Base-by-base conservation (phyloP, 441 rosid species). In the Erodium trifolium region DNA sequence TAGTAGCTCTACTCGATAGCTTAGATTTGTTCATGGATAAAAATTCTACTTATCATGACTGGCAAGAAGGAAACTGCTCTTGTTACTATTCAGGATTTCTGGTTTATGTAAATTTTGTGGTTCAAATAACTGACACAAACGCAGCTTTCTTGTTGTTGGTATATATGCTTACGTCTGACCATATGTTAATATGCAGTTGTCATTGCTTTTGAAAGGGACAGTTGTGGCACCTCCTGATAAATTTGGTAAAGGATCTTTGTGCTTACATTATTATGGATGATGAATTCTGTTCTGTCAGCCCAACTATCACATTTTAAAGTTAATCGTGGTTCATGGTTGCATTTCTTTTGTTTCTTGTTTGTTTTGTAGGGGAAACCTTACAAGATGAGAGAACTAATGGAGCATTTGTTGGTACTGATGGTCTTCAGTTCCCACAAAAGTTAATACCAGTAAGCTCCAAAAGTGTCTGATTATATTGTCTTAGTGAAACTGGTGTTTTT, bases 141-240 rank as follows among this genome's bases (percentile, higher is more conserved):
- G 16, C 5, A 6, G 9, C 10, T 2, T 11, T 18, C 17, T 57
- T 57, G 12, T 57, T 57, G 63, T 2, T 47, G 2, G 7, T 18
- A 1, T 7, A 57, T 23, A 7, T 57, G 29, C 17, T 17, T 57
- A 17, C 8, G 63, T 57, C 17, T 57, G 12, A 57, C 63, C 29
- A 18, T 18, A 17, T 10, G 55, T 73, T 75, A 34, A 34, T 34
- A 34, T 70, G 72, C 85, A 93, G 97, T 80, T 93, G 81, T 93
- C 96, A 0, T 76, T 91, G 82, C 84, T 93, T 67, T 73, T 93
- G 81, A 89, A 93, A 88, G 97, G 98, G 76, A 88, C 98, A 66
- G 97, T 91, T 68, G 96, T 93, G 78, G 97, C 98, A 31, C 97
- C 98, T 86, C 97, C 97, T 1, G 98, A 93, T 82, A 93, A 91